phyloP scores from a whole-genome alignment of 2,329 filamentous ascomycete species.

The Erysiphe pulchra region DNA sequence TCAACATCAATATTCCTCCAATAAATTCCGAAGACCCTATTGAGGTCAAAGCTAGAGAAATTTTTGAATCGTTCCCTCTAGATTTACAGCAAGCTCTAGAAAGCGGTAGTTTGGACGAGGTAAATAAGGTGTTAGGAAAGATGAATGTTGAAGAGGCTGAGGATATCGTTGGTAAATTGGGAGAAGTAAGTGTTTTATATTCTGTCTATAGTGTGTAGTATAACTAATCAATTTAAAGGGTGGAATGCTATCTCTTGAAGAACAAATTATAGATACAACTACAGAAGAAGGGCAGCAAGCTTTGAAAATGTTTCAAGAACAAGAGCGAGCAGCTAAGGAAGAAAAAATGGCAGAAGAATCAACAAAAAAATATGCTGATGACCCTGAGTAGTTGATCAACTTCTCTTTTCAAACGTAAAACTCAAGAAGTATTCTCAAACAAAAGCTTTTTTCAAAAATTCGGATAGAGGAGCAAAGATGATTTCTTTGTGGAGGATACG shows the following conservation, averaged over 20 bases:
- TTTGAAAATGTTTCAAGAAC: conserved; percentile 24
- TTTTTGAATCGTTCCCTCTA: conserved; percentile 65
- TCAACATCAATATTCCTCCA: conserved; percentile 64
- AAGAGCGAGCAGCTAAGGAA: conserved; percentile 15
- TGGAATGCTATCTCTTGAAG: conserved; percentile 71
- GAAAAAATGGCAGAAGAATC: conserved; percentile 4
- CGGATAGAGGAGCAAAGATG: no score
- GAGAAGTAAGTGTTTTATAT: conserved; percentile 26
- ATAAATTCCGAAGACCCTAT: conserved; percentile 38
- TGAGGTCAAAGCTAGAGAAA: conserved; percentile 35
- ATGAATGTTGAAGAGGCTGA: conserved; percentile 80
- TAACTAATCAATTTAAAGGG: conserved; percentile 20
- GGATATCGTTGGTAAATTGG: conserved; percentile 54
- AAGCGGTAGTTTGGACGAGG: conserved; percentile 67
- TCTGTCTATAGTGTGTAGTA: background rate
- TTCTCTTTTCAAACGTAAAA: no score
- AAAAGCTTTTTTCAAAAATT: no score
- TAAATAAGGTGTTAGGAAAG: conserved; percentile 66
- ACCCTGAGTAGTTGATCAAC: conserved; percentile 12
- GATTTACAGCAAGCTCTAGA: conserved; percentile 63
- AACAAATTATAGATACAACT: conserved; percentile 86
- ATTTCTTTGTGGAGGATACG: no score
- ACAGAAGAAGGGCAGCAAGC: conserved; percentile 62
- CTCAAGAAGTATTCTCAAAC: no score
- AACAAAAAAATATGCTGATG: conserved; percentile 10